phyloP scores from a whole-genome alignment of 495 filamentous ascomycete species.

The Trichoderma parareesei region DNA sequence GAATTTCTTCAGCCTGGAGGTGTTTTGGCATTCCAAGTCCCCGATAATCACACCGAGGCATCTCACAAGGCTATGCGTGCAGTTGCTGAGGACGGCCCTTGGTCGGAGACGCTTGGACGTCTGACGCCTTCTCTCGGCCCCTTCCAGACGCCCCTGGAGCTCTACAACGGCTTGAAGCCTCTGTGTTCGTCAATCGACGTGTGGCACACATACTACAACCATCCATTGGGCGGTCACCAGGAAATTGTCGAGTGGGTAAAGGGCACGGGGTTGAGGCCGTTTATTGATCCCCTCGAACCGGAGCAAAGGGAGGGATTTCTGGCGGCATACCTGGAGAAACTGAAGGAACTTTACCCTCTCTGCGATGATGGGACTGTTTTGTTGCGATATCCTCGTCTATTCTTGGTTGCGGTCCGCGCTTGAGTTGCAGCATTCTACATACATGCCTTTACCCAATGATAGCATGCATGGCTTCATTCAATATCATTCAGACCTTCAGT shows the following conservation, averaged over 20 bases:
- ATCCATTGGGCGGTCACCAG: slow-evolving; percentile 36
- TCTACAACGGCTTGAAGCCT: slow-evolving; percentile 40
- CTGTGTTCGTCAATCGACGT: slow-evolving; percentile 33
- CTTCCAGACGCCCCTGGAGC: slow-evolving; percentile 35
- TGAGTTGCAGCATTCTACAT: neutral
- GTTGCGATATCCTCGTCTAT: slow-evolving; percentile 8
- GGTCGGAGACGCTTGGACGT: slow-evolving; percentile 24
- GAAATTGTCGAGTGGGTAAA: slow-evolving; percentile 51
- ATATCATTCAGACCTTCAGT: neutral
- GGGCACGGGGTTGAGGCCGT: slow-evolving; percentile 46
- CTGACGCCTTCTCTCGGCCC: slow-evolving; percentile 34
- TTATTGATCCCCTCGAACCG: slow-evolving; percentile 19
- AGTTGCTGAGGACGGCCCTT: slow-evolving; percentile 31
- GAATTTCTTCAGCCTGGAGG: slow-evolving; percentile 31
- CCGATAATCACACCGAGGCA: slow-evolving; percentile 42
- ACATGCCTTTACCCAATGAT: too few species aligned
- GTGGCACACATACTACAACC: slow-evolving; percentile 46
- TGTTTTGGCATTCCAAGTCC: slow-evolving; percentile 47
- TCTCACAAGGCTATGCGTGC: slow-evolving; percentile 43
- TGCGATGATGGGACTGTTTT: neutral
- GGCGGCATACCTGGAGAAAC: neutral
- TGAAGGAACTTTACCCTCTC: slow-evolving; percentile 4
- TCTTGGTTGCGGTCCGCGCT: slow-evolving; percentile 1
- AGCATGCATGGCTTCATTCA: too few species aligned
- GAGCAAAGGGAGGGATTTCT: slow-evolving; percentile 7